phyloP scores from a whole-genome alignment of 1,284 basidiomycete species.

The Caloboletus firmus region DNA sequence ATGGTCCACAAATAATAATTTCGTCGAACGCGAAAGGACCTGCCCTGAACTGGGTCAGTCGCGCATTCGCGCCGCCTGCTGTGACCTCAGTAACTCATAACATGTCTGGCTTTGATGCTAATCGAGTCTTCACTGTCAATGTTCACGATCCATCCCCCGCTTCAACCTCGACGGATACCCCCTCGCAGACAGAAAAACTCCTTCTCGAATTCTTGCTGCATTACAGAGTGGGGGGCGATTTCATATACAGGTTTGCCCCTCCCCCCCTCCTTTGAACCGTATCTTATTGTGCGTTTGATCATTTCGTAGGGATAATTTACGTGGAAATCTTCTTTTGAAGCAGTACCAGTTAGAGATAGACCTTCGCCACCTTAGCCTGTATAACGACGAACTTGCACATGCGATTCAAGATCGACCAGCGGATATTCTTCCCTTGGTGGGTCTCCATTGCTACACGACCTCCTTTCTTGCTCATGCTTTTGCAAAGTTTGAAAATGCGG shows the following conservation, averaged over 20 bases:
- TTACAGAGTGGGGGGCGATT: slow-evolving; percentile 86
- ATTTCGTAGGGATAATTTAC: slow-evolving; percentile 75
- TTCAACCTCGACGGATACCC: slow-evolving; percentile 59
- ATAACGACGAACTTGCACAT: slow-evolving; percentile 92
- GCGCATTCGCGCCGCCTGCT: slow-evolving; percentile 8
- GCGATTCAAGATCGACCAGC: slow-evolving; percentile 86
- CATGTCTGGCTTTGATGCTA: slow-evolving; percentile 75
- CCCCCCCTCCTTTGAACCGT: slow-evolving; percentile 1
- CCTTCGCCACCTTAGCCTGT: slow-evolving; percentile 86
- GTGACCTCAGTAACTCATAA: slow-evolving; percentile 13
- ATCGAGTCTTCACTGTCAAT: slow-evolving; percentile 77
- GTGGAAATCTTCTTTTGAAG: slow-evolving; percentile 87
- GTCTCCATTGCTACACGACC: slow-evolving; percentile 14
- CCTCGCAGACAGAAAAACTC: slow-evolving; percentile 77
- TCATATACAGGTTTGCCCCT: slow-evolving; percentile 71
- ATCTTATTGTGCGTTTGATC: slow-evolving; percentile 4
- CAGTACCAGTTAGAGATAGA: slow-evolving; percentile 93
- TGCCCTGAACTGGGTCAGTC: slow-evolving; percentile 43
- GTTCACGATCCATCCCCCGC: slow-evolving; percentile 60
- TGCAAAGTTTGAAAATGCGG: slow-evolving; percentile 83
- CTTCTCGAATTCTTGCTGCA: slow-evolving; percentile 84
- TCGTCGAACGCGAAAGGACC: slow-evolving; percentile 42
- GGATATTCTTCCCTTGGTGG: slow-evolving; percentile 86
- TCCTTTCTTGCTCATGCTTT: neutral
- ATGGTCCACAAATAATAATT: neutral